Evolutionary conservation across 768 basidiomycete species (phyloP).

Genomic region (Lactarius trivialis): DNA sequence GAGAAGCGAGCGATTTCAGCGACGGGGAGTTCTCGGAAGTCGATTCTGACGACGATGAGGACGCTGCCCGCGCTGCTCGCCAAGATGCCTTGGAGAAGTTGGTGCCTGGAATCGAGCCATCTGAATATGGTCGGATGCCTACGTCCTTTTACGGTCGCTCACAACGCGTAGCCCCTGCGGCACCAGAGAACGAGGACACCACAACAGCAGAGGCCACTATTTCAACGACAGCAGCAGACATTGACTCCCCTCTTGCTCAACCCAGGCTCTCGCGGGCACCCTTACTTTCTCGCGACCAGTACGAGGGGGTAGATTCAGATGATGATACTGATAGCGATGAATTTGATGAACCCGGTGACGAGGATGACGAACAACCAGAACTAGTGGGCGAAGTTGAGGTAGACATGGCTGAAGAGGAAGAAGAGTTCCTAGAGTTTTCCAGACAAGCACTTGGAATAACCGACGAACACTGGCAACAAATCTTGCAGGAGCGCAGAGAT

Average conservation of each 20-base stretch:
- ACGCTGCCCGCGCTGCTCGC: slow-evolving; percentile 35
- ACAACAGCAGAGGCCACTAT: slow-evolving; percentile 26
- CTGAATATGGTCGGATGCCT: slow-evolving; percentile 88
- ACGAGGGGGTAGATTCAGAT: slow-evolving; percentile 91
- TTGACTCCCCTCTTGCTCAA: slow-evolving; percentile 7
- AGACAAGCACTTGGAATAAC: slow-evolving; percentile 84
- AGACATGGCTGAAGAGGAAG: slow-evolving; percentile 89
- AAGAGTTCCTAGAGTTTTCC: slow-evolving; percentile 93
- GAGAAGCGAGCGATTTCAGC: slow-evolving; percentile 43
- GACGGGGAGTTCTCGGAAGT: slow-evolving; percentile 36
- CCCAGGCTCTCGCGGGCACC: slow-evolving; percentile 59
- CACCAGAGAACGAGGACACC: slow-evolving; percentile 38
- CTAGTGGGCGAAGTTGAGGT: slow-evolving; percentile 80
- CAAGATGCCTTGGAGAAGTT: slow-evolving; percentile 71
- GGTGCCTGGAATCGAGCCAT: slow-evolving; percentile 69
- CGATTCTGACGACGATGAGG: slow-evolving; percentile 23
- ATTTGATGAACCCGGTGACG: slow-evolving; percentile 46
- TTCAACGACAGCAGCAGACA: neutral
- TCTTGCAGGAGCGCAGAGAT: slow-evolving; percentile 66
- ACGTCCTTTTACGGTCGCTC: slow-evolving; percentile 62
- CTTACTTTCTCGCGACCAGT: slow-evolving; percentile 73
- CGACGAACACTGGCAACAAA: slow-evolving; percentile 85
- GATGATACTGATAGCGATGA: slow-evolving; percentile 79
- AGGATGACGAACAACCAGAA: slow-evolving; percentile 74
- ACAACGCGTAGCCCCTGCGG: slow-evolving; percentile 51